Evolutionary conservation across 768 basidiomycete species (phyloP), one percentile per base, ranked within the genome.

Genomic region (Trametes gibbosa): DNA sequence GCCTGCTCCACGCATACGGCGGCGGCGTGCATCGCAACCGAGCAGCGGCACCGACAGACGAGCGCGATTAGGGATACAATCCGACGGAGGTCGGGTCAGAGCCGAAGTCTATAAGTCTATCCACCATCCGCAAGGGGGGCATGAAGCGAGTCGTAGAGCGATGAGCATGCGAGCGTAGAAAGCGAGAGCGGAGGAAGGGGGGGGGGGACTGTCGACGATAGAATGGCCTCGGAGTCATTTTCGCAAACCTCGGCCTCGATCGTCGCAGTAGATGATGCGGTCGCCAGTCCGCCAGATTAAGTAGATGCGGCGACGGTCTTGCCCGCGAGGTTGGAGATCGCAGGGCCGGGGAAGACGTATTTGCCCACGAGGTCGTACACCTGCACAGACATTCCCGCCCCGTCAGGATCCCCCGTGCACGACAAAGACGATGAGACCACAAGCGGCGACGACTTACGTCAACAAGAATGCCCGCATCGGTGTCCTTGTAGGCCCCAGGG

Each of bases 401-500:
- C 61, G 39, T 27, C 10, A 10, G 29, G 10, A 10, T 32, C 29
- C 29, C 4, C 4, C 10, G 29, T 10, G 29, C 10, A 32, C 29
- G 29, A 32, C n/a, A n/a, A n/a, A n/a, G n/a, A n/a, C n/a, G n/a
- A n/a, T n/a, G n/a, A n/a, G n/a, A n/a, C n/a, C n/a, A n/a, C n/a
- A n/a, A n/a, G n/a, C n/a, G n/a, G n/a, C n/a, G 10, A 32, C 10
- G 10, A 65, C 29, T 32, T 10, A 32, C 63, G 32, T 66, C 58
- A 19, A 78, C 83, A 58, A 82, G 81, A 69, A 92, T 86, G 46
- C 90, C 90, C 3, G 89, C 83, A 63, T 91, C 88, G 35, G 66
- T 76, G 68, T 87, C 85, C 24, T 69, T 79, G 74, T 92, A 92
- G 17, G 81, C 89, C 23, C 90, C 90, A 1, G 90, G 90, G 58